A percentile compares a stretch with the other conserved stretches of the same genome.
Conservation (phyloP, 2,329 filamentous ascomycete genomes). For the Neonectria hederae region DNA sequence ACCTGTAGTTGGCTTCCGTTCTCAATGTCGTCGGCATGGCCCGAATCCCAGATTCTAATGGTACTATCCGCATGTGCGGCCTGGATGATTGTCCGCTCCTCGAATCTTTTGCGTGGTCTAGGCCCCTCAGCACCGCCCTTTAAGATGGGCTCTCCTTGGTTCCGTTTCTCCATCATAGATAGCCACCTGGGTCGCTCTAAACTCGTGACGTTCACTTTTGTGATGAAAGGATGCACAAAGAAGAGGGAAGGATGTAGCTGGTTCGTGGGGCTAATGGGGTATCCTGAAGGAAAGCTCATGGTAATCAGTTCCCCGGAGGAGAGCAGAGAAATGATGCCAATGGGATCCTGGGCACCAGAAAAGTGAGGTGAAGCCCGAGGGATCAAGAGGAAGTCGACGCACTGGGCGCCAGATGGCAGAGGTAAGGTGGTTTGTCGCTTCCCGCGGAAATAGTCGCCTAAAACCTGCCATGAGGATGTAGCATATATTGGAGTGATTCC, state of each 20-base stretch:
- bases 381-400: conserved; percentile 83
- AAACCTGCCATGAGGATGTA: conserved; percentile 87
- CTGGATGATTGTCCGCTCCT: conserved; percentile 84
- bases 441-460: conserved; percentile 81
- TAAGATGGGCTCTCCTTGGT: conserved; percentile 80
- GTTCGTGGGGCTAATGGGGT: conserved; percentile 90
- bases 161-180: conserved; percentile 85
- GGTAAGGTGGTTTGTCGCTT: conserved; percentile 77
- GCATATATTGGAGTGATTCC: conserved; percentile 89
- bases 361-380: conserved; percentile 87
- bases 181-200: conserved; percentile 87
- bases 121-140: conserved; percentile 80
- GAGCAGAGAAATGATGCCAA: conserved; percentile 82
- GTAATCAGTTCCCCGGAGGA: conserved; percentile 90
- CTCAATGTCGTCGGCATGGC: conserved; percentile 92
- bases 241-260: conserved; percentile 88
- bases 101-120: conserved; percentile 78
- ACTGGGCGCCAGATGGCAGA: conserved; percentile 79
- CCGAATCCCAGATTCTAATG: conserved; percentile 91
- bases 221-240: conserved; percentile 90
- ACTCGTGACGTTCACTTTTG: conserved; percentile 74
- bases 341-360: conserved; percentile 86
- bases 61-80: conserved; percentile 92
- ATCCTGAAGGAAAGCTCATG: conserved; percentile 90
- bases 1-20: conserved; percentile 84